Evolutionary conservation across 208 protist species (phyloP).

Genomic region (Angomonas deanei): DNA sequence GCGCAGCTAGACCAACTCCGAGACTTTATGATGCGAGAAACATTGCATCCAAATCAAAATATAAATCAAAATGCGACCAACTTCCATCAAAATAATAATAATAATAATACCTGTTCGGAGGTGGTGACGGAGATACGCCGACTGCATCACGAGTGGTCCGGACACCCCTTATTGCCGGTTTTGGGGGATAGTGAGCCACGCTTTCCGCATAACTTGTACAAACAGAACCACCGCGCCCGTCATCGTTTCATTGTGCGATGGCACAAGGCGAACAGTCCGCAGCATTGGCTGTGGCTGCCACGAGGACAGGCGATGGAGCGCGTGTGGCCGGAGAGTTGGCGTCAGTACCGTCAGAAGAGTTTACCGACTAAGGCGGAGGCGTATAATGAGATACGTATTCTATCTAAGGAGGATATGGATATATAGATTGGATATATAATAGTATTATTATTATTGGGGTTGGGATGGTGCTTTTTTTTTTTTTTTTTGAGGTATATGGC

Average conservation of each 20-base stretch:
- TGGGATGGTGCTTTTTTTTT: no score
- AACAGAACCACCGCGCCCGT: conserved; percentile 85
- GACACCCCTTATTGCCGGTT: conserved; percentile 81
- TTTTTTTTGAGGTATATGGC: conserved; percentile 25
- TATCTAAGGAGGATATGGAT: no score
- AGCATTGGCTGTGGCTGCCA: conserved; percentile 86
- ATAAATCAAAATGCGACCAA: not conserved
- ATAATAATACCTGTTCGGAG: conserved; percentile 22
- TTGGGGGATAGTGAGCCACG: conserved; percentile 86
- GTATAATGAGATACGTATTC: no score
- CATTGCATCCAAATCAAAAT: conserved; percentile 17
- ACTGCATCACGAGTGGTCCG: conserved; percentile 84
- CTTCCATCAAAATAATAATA: no score
- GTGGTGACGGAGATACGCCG: conserved; percentile 74
- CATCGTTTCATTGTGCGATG: conserved; percentile 77
- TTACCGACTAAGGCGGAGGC: no score
- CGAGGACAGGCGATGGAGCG: conserved; percentile 40
- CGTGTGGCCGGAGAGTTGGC: conserved; percentile 79
- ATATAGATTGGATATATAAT: no score
- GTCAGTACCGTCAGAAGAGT: no score
- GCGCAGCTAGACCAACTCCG: conserved; percentile 73
- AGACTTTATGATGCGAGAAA: conserved; percentile 89
- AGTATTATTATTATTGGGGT: no score
- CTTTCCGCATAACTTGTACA: conserved; percentile 87
- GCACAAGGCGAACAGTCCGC: conserved; percentile 88